Evolutionary conservation across 441 rosid species (phyloP).

Genomic region (Gossypium davidsonii): DNA sequence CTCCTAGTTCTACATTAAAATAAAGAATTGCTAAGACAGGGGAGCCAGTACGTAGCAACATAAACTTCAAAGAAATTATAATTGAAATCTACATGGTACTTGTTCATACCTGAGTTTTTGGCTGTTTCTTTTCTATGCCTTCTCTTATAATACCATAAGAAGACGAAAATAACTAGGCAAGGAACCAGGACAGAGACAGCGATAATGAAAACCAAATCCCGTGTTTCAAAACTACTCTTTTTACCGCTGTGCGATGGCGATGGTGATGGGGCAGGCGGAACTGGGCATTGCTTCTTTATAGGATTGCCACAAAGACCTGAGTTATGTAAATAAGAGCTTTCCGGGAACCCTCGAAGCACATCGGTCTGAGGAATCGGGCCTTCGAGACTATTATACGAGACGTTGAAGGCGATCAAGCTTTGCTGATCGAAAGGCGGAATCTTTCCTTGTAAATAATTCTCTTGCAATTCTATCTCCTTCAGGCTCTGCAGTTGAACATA

Average conservation of each 20-base stretch:
- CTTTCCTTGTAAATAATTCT: conserved; percentile 32
- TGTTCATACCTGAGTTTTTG: conserved; percentile 22
- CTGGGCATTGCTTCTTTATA: conserved; percentile 24
- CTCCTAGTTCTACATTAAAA: conserved; percentile 3
- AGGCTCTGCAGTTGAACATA: conserved; percentile 33
- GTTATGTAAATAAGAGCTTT: conserved; percentile 35
- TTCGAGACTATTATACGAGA: conserved; percentile 37
- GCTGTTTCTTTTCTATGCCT: conserved; percentile 8
- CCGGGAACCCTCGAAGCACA: conserved; percentile 30
- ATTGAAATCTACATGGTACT: not conserved
- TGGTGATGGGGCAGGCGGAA: conserved; percentile 22
- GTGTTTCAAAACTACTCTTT: conserved; percentile 11
- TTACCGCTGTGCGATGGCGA: not conserved
- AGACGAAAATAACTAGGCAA: conserved; percentile 18
- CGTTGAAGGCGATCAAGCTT: conserved; percentile 35
- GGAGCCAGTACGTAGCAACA: no score
- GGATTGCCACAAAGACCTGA: conserved; percentile 43
- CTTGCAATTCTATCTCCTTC: conserved; percentile 33
- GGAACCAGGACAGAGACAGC: conserved; percentile 28
- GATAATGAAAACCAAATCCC: conserved; percentile 31
- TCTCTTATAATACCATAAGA: conserved; percentile 28
- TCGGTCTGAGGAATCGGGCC: conserved; percentile 42
- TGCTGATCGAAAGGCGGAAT: conserved; percentile 42
- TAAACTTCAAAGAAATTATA: not conserved
- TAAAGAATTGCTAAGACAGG: no score